Evolutionary conservation across 306 rosid genomes (phyloP), one percentile per base, ranked within the genome.

Genomic region (Vigna trinervia): DNA sequence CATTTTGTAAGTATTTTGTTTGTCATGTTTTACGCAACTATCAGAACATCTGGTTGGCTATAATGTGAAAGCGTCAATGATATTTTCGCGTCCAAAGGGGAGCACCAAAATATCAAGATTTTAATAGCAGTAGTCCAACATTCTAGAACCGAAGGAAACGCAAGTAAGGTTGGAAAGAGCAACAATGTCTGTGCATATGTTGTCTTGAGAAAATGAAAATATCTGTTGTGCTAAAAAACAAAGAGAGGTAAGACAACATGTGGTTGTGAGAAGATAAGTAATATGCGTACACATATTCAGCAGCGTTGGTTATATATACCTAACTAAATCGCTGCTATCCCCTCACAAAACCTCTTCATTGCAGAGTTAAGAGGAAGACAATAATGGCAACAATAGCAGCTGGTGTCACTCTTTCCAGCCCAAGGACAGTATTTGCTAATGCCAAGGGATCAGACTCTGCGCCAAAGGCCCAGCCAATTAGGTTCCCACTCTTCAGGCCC

Each of bases 361-460:
- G 10, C 76, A 11, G 22, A 17, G 20, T 41, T 58, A 26, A 38
- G 8, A 20, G 46, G 8, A 64, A 5, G 0, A 13, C 2, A 36
- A 28, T 0, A 64, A 95, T 90, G 97, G 96, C 94, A 63, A 76
- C 89, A 8, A 81, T 89, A 34, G 85, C 90, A 12, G 89, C 92
- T 56, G 61, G 96, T 51, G 71, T 88, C 70, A 87, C 78, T 71
- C 76, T 86, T 69, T 86, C 94, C 2, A 85, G 84, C 38, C 86
- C 91, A 0, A 48, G 82, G 0, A 67, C 87, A 30, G 78, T 84
- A 22, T 6, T 86, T 51, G 78, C 78, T 1, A 87, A 75, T 50
- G 77, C 79, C 1, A 86, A 74, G 59, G 88, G 82, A 23, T 57
- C 79, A 1, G 90, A 85, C 51, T 56, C 89, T 1, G 84, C 85